Percentiles rank a stretch among this genome's conserved stretches.
These are phyloP conservation scores for Penicillium psychrofluorescens DNA, from an alignment of 495 filamentous ascomycete species.

Conservation along the genomic window DNA sequence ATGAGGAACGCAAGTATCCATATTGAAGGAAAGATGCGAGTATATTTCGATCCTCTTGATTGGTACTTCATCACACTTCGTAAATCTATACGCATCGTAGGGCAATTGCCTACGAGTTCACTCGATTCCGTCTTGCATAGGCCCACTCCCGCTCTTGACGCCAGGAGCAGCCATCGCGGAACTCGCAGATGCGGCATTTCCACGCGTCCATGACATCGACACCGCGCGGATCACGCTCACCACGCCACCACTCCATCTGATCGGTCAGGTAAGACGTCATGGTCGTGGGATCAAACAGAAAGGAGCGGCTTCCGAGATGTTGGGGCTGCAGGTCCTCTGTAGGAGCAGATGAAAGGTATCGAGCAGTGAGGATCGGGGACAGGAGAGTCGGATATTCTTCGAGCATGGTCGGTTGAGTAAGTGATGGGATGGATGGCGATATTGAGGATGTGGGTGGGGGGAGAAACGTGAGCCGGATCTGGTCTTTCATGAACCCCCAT, in stretches of 20 bases:
- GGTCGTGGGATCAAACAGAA: constrained; percentile 56
- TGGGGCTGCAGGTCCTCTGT: constrained; percentile 23
- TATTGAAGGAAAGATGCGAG: constrained; percentile 11
- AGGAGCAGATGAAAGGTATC: constrained; percentile 31
- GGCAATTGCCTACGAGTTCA: background rate
- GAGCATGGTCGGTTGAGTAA: constrained; percentile 52
- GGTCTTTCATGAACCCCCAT: constrained; percentile 60
- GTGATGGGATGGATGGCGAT: constrained; percentile 36
- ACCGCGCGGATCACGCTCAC: constrained; percentile 66
- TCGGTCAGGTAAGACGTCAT: constrained; percentile 58
- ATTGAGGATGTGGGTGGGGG: constrained; percentile 6
- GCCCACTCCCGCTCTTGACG: constrained; percentile 49
- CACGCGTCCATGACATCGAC: constrained; percentile 84
- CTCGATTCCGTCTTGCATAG: constrained; percentile 25
- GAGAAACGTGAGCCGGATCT: constrained; percentile 59
- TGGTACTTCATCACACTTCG: too few relatives aligned
- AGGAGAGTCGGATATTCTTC: constrained; percentile 41
- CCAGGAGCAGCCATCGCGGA: constrained; percentile 55
- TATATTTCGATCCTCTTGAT: too few relatives aligned
- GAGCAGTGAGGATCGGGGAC: constrained; percentile 40
- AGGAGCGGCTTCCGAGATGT: constrained; percentile 60
- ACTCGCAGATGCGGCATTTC: constrained; percentile 71
- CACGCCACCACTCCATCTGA: constrained; percentile 83
- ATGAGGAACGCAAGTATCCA: constrained; percentile 49
- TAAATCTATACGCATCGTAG: too few relatives aligned